phyloP scores from a whole-genome alignment of 2,329 filamentous ascomycete genomes.

The Dissoconium aciculare region DNA sequence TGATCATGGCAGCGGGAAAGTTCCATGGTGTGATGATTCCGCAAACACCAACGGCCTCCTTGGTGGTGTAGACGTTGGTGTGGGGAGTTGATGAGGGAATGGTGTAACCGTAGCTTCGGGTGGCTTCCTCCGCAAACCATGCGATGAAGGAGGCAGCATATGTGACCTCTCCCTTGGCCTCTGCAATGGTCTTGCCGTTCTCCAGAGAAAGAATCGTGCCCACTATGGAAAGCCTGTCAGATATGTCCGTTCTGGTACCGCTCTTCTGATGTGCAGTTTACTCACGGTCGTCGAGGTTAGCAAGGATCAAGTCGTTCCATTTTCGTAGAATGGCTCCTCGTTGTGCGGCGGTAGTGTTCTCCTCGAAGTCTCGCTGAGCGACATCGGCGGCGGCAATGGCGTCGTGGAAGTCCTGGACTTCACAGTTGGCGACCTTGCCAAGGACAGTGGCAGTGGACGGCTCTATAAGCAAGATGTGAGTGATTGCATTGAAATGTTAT shows the following conservation, averaged over 20 bases:
- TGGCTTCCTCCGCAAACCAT: constrained; percentile 71
- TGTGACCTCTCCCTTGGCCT: constrained; percentile 55
- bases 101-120: constrained; percentile 56
- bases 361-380: constrained; percentile 4
- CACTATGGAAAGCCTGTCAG: constrained; percentile 1
- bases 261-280: constrained; percentile 3
- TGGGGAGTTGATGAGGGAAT: constrained; percentile 55
- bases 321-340: constrained; percentile 9
- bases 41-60: constrained; percentile 72
- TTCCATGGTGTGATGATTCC: constrained; percentile 59
- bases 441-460: constrained; percentile 2
- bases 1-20: constrained; percentile 16
- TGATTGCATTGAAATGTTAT: too few relatives aligned
- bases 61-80: constrained; percentile 63
- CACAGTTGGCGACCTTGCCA: constrained; percentile 3
- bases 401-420: constrained; percentile 2
- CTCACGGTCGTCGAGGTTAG: constrained; percentile 9
- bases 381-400: constrained; percentile 6
- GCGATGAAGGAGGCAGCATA: constrained; percentile 65
- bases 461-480: too few relatives aligned
- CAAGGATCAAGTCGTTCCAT: constrained; percentile 12
- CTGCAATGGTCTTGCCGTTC: constrained; percentile 70
- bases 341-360: constrained; percentile 6
- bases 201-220: constrained; percentile 33
- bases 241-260: not conserved